Percentiles rank a stretch among this genome's conserved stretches.
These are phyloP conservation scores for Calvatia gigantea DNA, from an alignment of 768 basidiomycete species.

Conservation along the genomic window DNA sequence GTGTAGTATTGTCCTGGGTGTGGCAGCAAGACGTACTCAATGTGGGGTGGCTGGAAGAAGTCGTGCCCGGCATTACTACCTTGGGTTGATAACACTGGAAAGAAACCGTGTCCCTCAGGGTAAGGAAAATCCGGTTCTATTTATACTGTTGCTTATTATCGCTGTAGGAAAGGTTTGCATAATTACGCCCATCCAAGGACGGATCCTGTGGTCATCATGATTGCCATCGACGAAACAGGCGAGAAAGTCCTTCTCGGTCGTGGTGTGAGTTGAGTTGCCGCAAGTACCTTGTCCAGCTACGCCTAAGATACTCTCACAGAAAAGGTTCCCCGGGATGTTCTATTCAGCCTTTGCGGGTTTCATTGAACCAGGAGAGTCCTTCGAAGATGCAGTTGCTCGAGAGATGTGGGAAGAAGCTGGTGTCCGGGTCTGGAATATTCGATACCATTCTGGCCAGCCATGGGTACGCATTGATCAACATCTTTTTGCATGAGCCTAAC, in stretches of 20 bases:
- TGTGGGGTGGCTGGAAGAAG: slow-evolving; percentile 97
- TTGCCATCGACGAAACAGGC: slow-evolving; percentile 72
- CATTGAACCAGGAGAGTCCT: slow-evolving; percentile 89
- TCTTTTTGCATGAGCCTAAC: neutral
- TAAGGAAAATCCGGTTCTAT: slow-evolving; percentile 28
- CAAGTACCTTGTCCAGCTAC: neutral
- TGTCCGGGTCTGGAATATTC: slow-evolving; percentile 77
- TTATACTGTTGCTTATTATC: neutral
- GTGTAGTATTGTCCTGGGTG: slow-evolving; percentile 85
- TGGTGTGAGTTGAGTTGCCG: slow-evolving; percentile 48
- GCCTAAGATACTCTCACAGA: slow-evolving; percentile 33
- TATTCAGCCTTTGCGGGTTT: slow-evolving; percentile 94
- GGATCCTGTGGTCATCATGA: slow-evolving; percentile 90
- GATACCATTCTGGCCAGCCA: slow-evolving; percentile 84
- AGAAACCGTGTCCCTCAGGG: slow-evolving; percentile 70
- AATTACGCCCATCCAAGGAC: slow-evolving; percentile 84
- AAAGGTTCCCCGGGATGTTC: slow-evolving; percentile 63
- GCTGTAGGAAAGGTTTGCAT: slow-evolving; percentile 71
- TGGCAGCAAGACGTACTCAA: slow-evolving; percentile 73
- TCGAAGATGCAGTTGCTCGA: slow-evolving; percentile 89
- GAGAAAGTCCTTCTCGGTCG: slow-evolving; percentile 87
- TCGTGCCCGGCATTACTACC: slow-evolving; percentile 73
- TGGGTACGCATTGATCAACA: slow-evolving; percentile 51
- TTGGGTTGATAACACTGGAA: slow-evolving; percentile 62
- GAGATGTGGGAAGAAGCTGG: slow-evolving; percentile 98